phyloP scores from a whole-genome alignment of 2,329 filamentous ascomycete genomes.

The Nannizziopsis arthrosporioides region DNA sequence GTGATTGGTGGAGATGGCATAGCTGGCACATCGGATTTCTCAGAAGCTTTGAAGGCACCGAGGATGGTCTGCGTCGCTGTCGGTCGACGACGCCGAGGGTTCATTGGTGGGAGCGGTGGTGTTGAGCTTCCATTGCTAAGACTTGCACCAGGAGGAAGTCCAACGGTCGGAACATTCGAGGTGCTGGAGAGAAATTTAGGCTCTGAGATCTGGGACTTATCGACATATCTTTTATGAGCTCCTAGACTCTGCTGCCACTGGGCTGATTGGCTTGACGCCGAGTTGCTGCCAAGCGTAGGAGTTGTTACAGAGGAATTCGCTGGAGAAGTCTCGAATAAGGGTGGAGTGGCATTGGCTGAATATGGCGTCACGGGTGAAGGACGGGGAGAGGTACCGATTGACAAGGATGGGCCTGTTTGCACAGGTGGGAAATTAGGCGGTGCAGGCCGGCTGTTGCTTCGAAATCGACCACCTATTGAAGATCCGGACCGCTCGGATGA shows the following conservation, averaged over 20 bases:
- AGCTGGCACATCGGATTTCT: slow-evolving; percentile 22
- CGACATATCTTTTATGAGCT: slow-evolving; percentile 45
- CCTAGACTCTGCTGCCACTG: slow-evolving; percentile 20
- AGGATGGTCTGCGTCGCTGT: slow-evolving; percentile 34
- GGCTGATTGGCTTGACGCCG: slow-evolving; percentile 14
- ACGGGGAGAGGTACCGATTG: slow-evolving; percentile 33
- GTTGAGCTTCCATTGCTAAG: slow-evolving; percentile 42
- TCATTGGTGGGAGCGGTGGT: slow-evolving; percentile 48
- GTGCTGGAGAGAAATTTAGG: slow-evolving; percentile 43
- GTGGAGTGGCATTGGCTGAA: slow-evolving; percentile 44
- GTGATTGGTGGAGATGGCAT: slow-evolving; percentile 14
- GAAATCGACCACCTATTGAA: slow-evolving; percentile 29
- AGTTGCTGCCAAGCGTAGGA: slow-evolving; percentile 14
- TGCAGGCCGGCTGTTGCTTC: slow-evolving; percentile 29
- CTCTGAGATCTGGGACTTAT: slow-evolving; percentile 52
- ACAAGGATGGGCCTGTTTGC: slow-evolving; percentile 19
- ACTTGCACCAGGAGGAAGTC: slow-evolving; percentile 45
- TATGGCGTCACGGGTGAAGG: slow-evolving; percentile 39
- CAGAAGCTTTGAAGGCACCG: slow-evolving; percentile 27
- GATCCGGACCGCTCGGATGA: slow-evolving; percentile 22
- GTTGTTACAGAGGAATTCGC: slow-evolving; percentile 32
- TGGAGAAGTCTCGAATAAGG: slow-evolving; percentile 35
- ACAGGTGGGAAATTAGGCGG: slow-evolving; percentile 20
- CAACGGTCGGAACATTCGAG: slow-evolving; percentile 47
- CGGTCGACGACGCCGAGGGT: slow-evolving; percentile 45